Conservation (phyloP, 257 asterid genomes). For the Nicotiana paniculata region DNA sequence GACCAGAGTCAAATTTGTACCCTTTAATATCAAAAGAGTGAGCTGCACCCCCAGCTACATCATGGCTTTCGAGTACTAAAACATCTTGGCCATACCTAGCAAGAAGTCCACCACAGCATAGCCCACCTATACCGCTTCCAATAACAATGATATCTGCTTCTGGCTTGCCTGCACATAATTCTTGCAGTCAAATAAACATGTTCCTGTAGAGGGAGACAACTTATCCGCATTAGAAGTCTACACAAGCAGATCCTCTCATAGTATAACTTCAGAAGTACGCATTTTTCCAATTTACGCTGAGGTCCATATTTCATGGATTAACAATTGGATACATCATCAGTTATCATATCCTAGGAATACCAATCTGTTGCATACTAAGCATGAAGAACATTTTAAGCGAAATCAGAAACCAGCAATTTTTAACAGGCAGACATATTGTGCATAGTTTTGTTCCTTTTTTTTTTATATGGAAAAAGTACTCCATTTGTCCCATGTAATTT, state of each 20-base stretch:
- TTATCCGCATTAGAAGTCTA: not conserved
- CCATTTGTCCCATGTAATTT: not conserved
- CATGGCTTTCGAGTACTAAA: slow-evolving; percentile 86
- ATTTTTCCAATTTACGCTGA: not conserved
- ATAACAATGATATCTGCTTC: slow-evolving; percentile 87
- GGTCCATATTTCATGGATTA: not conserved
- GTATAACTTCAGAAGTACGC: not conserved
- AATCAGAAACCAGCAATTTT: not conserved
- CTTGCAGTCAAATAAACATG: slow-evolving; percentile 34
- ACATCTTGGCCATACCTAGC: slow-evolving; percentile 85
- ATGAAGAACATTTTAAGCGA: not conserved
- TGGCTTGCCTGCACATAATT: slow-evolving; percentile 66
- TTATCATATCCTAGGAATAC: not conserved
- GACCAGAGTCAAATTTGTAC: slow-evolving; percentile 88
- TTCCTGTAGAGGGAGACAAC: not conserved
- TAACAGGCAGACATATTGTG: not conserved
- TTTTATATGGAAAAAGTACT: not conserved
- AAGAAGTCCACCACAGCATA: slow-evolving; percentile 79
- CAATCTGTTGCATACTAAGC: not conserved
- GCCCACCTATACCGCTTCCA: slow-evolving; percentile 93
- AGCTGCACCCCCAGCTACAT: slow-evolving; percentile 91
- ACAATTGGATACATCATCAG: not conserved
- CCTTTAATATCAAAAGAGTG: slow-evolving; percentile 78
- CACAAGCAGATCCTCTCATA: not conserved
- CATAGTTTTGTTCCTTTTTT: not conserved